Conservation (phyloP, 2,329 filamentous ascomycete genomes). For the Curvularia verruculosa region DNA sequence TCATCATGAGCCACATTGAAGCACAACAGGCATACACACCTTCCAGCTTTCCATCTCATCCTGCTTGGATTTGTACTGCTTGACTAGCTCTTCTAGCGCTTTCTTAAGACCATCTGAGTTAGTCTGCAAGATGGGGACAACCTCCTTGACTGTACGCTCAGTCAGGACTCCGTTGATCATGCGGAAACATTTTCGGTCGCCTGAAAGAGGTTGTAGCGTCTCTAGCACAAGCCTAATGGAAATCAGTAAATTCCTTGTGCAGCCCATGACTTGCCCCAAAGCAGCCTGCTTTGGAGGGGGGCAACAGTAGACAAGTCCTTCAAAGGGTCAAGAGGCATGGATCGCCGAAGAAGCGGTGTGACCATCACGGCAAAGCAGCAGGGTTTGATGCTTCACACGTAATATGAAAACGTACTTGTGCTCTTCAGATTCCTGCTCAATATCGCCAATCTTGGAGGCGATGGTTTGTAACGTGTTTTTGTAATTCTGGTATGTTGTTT, state of each 20-base stretch:
- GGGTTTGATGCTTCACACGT: not conserved
- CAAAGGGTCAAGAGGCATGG: not conserved
- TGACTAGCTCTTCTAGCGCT: constrained; percentile 90
- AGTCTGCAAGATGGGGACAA: constrained; percentile 87
- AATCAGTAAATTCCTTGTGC: constrained; percentile 19
- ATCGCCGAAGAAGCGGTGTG: constrained; percentile 6
- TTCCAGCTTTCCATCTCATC: constrained; percentile 98
- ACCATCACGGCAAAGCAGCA: not conserved
- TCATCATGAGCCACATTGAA: not conserved
- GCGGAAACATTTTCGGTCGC: constrained; percentile 94
- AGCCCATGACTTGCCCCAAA: not conserved
- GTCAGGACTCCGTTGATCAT: constrained; percentile 98
- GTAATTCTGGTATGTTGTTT: constrained; percentile 78
- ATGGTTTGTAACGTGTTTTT: constrained; percentile 83
- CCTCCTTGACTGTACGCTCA: constrained; percentile 91
- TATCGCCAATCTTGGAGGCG: constrained; percentile 94
- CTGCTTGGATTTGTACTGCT: constrained; percentile 95
- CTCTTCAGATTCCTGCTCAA: constrained; percentile 96
- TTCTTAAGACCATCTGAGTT: constrained; percentile 94
- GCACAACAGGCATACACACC: constrained; percentile 61
- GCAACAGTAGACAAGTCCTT: not conserved
- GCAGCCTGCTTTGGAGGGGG: not conserved
- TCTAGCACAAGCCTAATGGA: constrained; percentile 82
- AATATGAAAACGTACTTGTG: constrained; percentile 75
- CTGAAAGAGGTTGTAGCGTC: constrained; percentile 80